phyloP scores from a whole-genome alignment of 1,284 basidiomycete species.

The Apiotrichum gracile region DNA sequence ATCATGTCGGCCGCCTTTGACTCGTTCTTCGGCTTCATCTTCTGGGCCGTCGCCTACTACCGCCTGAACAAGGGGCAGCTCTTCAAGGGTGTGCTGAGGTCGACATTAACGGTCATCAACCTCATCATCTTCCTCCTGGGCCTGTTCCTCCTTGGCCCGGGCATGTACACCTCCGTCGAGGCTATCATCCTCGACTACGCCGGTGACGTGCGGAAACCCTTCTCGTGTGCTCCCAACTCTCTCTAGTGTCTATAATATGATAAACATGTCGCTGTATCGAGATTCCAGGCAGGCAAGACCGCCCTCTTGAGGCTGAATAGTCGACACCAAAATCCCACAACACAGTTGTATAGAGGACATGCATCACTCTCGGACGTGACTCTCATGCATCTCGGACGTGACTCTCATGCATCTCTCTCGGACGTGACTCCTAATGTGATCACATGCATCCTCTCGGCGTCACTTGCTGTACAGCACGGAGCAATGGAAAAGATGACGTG shows the following conservation, averaged over 20 bases:
- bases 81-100: conserved; percentile 27
- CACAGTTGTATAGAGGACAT: too few relatives aligned
- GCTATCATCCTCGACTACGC: conserved; percentile 47
- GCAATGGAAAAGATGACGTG: too few relatives aligned
- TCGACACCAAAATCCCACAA: too few relatives aligned
- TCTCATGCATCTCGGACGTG: too few relatives aligned
- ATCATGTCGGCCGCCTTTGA: conserved; percentile 43
- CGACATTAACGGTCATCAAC: conserved; percentile 37
- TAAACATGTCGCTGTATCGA: too few relatives aligned
- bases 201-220: conserved; percentile 18
- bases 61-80: conserved; percentile 44
- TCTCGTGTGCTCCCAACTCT: conserved; percentile 21
- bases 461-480: too few relatives aligned
- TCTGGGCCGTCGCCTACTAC: conserved; percentile 50
- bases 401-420: too few relatives aligned
- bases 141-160: conserved; percentile 50
- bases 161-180: conserved; percentile 50
- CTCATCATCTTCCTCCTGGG: conserved; percentile 45
- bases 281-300: too few relatives aligned
- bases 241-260: neutral
- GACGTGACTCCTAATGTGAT: too few relatives aligned
- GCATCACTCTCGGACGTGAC: too few relatives aligned
- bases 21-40: conserved; percentile 46
- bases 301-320: too few relatives aligned
- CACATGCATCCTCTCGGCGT: too few relatives aligned